These are phyloP conservation scores for Fusarium torreyae DNA, from an alignment of 2,329 filamentous ascomycete species.

Conservation along the genomic window DNA sequence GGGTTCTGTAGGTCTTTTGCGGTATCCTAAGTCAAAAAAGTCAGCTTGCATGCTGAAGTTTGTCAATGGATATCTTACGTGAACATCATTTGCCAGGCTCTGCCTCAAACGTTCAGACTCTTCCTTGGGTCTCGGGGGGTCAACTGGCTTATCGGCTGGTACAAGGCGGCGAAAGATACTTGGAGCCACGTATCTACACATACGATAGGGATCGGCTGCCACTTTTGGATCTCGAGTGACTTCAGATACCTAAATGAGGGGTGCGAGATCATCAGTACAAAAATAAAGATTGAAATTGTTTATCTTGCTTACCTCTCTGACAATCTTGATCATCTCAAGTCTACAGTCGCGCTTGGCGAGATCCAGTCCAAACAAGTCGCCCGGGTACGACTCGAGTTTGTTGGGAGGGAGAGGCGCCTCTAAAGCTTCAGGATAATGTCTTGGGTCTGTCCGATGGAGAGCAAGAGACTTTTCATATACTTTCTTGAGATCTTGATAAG, in stretches of 20 bases:
- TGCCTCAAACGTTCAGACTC: background rate
- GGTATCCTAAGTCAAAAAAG: background rate
- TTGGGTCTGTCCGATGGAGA: background rate
- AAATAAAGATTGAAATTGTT: background rate
- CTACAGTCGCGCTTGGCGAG: constrained; percentile 19
- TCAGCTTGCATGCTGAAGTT: background rate
- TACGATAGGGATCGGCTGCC: background rate
- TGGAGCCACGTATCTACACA: constrained; percentile 1
- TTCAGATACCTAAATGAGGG: background rate
- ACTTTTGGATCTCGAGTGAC: constrained; percentile 3
- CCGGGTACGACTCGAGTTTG: background rate
- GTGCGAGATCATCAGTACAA: background rate
- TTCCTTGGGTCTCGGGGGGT: background rate
- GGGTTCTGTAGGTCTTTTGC: background rate
- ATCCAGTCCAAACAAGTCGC: constrained; percentile 9
- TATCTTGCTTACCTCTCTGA: constrained; percentile 9
- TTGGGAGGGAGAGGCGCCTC: background rate
- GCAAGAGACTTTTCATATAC: background rate
- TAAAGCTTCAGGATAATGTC: background rate
- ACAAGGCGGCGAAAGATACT: constrained; percentile 2
- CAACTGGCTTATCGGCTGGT: constrained; percentile 1
- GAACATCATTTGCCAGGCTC: background rate
- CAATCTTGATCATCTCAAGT: constrained; percentile 34
- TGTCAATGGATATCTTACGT: background rate
- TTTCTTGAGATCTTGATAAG: background rate